A percentile compares a stretch with the other conserved stretches of the same genome.
Conservation (phyloP, 2,329 filamentous ascomycete species). For the Phoma herbarum region DNA sequence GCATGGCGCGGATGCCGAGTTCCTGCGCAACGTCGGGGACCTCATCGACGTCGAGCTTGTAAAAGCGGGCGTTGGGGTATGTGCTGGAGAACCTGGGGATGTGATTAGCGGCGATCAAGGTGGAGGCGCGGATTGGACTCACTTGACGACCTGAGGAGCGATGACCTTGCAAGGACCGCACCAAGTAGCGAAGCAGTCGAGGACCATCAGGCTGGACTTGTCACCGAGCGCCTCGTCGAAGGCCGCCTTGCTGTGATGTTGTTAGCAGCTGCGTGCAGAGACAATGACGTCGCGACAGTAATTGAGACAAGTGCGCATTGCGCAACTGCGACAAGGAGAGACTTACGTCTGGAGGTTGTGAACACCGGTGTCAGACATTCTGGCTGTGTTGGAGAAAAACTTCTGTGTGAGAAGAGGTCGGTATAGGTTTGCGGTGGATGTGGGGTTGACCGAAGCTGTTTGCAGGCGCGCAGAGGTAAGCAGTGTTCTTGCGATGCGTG, state of each 20-base stretch:
- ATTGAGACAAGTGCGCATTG: constrained; percentile 10
- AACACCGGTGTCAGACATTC: constrained; percentile 57
- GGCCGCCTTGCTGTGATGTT: constrained; percentile 62
- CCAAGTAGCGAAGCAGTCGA: constrained; percentile 91
- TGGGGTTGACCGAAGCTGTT: constrained; percentile 44
- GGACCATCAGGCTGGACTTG: constrained; percentile 70
- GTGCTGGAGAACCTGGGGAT: constrained; percentile 65
- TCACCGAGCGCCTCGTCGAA: constrained; percentile 65
- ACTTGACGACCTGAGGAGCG: constrained; percentile 76
- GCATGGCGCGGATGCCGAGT: constrained; percentile 88
- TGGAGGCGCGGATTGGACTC: constrained; percentile 42
- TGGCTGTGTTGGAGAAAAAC: constrained; percentile 54
- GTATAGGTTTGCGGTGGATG: constrained; percentile 43
- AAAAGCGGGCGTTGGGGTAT: constrained; percentile 73
- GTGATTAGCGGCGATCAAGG: constrained; percentile 13
- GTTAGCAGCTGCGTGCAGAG: constrained; percentile 19
- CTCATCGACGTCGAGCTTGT: constrained; percentile 91
- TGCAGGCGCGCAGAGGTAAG: constrained; percentile 53
- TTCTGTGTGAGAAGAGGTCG: constrained; percentile 45
- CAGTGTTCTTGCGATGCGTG: constrained; percentile 52
- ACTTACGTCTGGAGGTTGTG: constrained; percentile 60
- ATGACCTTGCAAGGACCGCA: constrained; percentile 96
- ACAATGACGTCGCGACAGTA: constrained; percentile 26
- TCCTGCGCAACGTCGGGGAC: constrained; percentile 77
- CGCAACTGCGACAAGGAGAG: constrained; percentile 9